These are phyloP conservation scores for Acacia concinna DNA, from an alignment of 331 rosid species.

Conservation along the genomic window DNA sequence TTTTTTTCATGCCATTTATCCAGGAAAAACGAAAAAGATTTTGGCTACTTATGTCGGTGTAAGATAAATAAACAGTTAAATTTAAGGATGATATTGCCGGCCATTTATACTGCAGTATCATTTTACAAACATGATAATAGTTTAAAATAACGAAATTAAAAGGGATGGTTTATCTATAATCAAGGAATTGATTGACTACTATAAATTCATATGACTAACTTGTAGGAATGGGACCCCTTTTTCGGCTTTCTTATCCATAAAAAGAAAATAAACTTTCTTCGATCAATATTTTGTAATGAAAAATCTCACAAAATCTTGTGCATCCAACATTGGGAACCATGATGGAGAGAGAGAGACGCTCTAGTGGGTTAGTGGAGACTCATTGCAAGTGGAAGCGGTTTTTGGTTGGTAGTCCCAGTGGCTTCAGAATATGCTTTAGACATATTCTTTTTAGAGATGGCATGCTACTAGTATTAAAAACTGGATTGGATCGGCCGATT, in stretches of 20 bases:
- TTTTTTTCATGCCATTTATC: not conserved
- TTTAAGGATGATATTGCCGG: not conserved
- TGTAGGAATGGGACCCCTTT: not conserved
- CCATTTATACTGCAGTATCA: no score
- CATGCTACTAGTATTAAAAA: no score
- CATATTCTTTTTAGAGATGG: constrained; percentile 2
- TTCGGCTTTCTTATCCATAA: no score
- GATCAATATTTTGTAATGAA: not conserved
- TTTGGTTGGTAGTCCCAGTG: not conserved
- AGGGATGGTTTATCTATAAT: no score
- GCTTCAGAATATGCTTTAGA: not conserved
- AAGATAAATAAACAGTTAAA: not conserved
- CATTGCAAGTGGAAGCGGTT: not conserved
- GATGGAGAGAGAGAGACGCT: no score
- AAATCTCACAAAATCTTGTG: not conserved
- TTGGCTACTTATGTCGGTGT: not conserved
- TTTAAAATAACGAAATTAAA: no score
- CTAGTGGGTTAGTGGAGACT: no score
- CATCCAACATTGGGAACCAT: not conserved
- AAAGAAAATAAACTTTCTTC: not conserved
- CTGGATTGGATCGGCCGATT: no score
- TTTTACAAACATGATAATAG: no score
- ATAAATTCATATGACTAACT: no score
- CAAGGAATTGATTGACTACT: no score
- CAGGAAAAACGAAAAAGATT: not conserved